Evolutionary conservation across 73 alveolate species (phyloP).

Genomic region (Paramecium tetraurelia): DNA sequence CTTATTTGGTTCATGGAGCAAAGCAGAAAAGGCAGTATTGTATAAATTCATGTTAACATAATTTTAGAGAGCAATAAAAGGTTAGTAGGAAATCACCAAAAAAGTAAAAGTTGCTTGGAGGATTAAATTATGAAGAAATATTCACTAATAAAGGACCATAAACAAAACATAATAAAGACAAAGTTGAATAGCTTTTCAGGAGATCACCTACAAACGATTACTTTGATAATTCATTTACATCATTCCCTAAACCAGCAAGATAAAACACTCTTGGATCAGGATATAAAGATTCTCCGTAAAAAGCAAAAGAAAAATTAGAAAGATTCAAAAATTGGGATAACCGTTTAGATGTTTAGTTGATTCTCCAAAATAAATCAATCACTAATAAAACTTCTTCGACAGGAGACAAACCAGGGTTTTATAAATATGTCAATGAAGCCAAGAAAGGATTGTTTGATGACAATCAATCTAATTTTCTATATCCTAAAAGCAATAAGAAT

Average conservation of each 20-base stretch:
- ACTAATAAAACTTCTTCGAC: neutral
- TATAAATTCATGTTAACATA: neutral
- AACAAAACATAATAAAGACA: neutral
- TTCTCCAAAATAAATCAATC: neutral
- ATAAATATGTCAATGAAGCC: neutral
- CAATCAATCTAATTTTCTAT: neutral
- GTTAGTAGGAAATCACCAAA: neutral
- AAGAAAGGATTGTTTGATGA: neutral
- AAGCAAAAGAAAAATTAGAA: slow-evolving; percentile 3
- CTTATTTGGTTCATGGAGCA: neutral
- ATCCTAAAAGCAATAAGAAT: neutral
- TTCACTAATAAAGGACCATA: slow-evolving; percentile 1
- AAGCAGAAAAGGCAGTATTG: neutral
- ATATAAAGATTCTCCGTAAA: slow-evolving; percentile 29
- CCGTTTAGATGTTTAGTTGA: slow-evolving; percentile 13
- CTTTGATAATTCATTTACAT: neutral
- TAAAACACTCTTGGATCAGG: slow-evolving; percentile 20
- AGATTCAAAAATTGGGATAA: slow-evolving; percentile 45
- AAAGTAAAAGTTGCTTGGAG: neutral
- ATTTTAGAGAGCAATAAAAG: neutral
- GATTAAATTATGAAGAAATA: slow-evolving; percentile 28
- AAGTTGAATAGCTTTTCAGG: neutral
- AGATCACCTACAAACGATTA: neutral
- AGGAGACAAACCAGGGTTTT: neutral
- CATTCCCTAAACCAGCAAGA: neutral